Conservation (phyloP, 208 protist genomes). For the Trypanosoma lewisi region DNA sequence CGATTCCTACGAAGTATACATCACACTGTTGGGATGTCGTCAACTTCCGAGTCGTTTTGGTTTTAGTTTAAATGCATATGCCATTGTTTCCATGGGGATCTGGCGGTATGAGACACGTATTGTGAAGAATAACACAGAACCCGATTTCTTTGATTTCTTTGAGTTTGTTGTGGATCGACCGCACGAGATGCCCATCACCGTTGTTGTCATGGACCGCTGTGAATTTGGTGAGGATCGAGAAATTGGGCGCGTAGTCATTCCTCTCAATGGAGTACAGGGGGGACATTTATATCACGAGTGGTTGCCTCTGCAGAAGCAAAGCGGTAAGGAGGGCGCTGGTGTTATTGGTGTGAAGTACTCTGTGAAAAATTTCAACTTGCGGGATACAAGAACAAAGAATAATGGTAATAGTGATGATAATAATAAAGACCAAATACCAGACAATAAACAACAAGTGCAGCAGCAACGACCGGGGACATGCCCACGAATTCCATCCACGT, state of each 20-base stretch:
- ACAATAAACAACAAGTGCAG: no score
- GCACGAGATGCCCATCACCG: conserved; percentile 37
- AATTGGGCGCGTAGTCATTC: conserved; percentile 61
- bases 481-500: background rate
- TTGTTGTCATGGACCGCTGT: conserved; percentile 82
- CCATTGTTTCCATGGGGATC: conserved; percentile 69
- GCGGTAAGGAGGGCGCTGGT: conserved; percentile 29
- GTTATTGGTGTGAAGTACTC: conserved; percentile 78
- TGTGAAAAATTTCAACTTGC: conserved; percentile 59
- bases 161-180: conserved; percentile 70
- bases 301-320: conserved; percentile 38
- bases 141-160: conserved; percentile 83
- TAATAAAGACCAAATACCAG: no score
- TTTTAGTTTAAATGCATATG: conserved; percentile 65
- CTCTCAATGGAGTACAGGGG: conserved; percentile 37
- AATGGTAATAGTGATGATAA: background rate
- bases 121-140: conserved; percentile 61
- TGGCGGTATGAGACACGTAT: conserved; percentile 65
- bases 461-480: no score
- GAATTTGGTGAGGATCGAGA: conserved; percentile 58
- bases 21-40: conserved; percentile 75
- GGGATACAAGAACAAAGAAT: conserved; percentile 26
- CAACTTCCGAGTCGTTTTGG: conserved; percentile 48
- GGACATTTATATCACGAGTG: conserved; percentile 67
- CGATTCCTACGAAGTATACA: conserved; percentile 64